Percentiles rank a stretch among this genome's conserved stretches.
phyloP scores from a whole-genome alignment of 331 rosid genomes.

The Acacia pycnantha region DNA sequence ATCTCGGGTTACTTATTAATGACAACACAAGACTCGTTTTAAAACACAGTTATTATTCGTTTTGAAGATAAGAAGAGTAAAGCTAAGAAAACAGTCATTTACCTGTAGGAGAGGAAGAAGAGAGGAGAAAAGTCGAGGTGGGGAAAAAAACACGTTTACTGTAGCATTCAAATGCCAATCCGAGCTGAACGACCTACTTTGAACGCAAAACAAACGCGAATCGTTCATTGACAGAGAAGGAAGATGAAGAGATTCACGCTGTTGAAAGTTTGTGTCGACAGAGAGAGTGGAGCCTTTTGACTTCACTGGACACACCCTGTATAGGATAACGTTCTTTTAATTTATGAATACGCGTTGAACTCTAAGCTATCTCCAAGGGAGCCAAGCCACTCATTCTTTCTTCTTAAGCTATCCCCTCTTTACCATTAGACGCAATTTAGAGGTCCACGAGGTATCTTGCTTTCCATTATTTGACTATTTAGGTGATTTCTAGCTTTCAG shows the following conservation, averaged over 20 bases:
- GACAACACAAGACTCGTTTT: background rate
- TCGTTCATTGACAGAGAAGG: background rate
- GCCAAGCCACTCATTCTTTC: conserved; percentile 21
- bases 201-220: conserved; percentile 30
- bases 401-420: conserved; percentile 5
- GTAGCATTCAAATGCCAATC: conserved; percentile 28
- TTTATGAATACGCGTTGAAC: conserved; percentile 47
- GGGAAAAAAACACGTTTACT: background rate
- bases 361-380: conserved; percentile 7
- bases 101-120: background rate
- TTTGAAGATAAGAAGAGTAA: background rate
- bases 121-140: background rate
- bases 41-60: too few species aligned
- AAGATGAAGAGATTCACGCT: background rate
- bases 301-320: conserved; percentile 34
- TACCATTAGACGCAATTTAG: conserved; percentile 11
- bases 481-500: background rate
- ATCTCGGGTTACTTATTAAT: background rate
- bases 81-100: background rate
- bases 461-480: background rate
- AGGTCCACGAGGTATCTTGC: background rate
- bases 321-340: conserved; percentile 17
- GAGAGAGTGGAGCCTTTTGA: conserved; percentile 36
- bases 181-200: conserved; percentile 23
- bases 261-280: background rate